Percentiles rank a stretch among this genome's conserved stretches.
phyloP scores from a whole-genome alignment of 805 yeast genomes.

The Candida caryicola region DNA sequence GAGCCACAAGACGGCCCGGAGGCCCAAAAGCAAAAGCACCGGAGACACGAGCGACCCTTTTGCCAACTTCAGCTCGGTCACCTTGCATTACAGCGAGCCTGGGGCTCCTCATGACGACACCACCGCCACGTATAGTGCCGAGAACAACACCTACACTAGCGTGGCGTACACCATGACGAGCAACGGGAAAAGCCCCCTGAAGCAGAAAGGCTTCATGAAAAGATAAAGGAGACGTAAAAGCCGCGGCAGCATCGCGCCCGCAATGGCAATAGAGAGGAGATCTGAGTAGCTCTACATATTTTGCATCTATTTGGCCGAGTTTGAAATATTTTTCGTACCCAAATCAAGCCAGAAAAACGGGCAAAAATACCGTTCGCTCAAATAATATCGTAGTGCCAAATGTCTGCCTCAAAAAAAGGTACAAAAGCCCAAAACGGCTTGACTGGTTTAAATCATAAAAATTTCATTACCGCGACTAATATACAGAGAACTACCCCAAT shows the following conservation, averaged over 20 bases:
- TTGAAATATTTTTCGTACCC: no score
- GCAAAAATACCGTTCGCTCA: no score
- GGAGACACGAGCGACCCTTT: slow-evolving; percentile 66
- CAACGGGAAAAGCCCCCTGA: slow-evolving; percentile 14
- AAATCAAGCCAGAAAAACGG: no score
- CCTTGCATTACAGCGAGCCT: slow-evolving; percentile 71
- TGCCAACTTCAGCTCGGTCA: slow-evolving; percentile 79
- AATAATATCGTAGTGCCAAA: no score
- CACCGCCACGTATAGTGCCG: slow-evolving; percentile 46
- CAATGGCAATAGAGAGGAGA: no score
- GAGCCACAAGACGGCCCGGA: slow-evolving; percentile 2
- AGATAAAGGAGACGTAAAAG: no score
- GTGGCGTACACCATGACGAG: slow-evolving; percentile 54
- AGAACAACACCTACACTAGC: slow-evolving; percentile 44
- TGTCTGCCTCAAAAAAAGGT: no score
- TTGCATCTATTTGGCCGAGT: no score
- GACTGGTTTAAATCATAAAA: no score
- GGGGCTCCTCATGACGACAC: slow-evolving; percentile 25
- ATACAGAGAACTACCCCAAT: slow-evolving; percentile 1
- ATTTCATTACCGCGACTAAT: neutral
- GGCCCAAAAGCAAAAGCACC: slow-evolving; percentile 3
- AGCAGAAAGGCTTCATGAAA: slow-evolving; percentile 32
- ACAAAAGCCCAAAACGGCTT: no score
- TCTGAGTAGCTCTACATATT: no score
- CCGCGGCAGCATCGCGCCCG: neutral